These are phyloP conservation scores for Magnusiomyces tetraspermus DNA, from an alignment of 1,139 yeast species.

Conservation along the genomic window DNA sequence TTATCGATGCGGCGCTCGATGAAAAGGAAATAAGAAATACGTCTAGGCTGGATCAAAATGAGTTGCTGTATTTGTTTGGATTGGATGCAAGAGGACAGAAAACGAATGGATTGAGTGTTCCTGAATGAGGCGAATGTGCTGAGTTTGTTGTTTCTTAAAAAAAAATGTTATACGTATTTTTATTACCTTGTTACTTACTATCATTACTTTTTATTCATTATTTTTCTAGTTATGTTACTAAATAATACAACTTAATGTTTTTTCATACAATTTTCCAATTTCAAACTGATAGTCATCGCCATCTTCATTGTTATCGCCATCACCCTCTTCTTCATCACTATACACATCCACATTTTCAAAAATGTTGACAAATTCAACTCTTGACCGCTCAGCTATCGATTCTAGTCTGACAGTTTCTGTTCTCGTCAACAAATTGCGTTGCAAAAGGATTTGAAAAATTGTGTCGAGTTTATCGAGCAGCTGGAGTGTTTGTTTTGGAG, in stretches of 20 bases:
- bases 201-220: not conserved
- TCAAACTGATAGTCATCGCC: no score
- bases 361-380: slow-evolving; percentile 16
- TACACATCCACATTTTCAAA: slow-evolving; percentile 15
- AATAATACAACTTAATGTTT: slow-evolving; percentile 12
- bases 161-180: slow-evolving; percentile 1
- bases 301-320: no score
- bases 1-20: slow-evolving; percentile 76
- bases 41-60: slow-evolving; percentile 56
- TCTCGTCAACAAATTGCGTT: slow-evolving; percentile 11
- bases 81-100: slow-evolving; percentile 25
- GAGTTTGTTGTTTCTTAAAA: not conserved
- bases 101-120: slow-evolving; percentile 1
- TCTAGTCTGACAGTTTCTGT: slow-evolving; percentile 26
- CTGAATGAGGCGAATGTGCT: not conserved
- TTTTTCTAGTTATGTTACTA: no score
- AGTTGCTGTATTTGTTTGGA: slow-evolving; percentile 74
- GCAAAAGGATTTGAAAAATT: slow-evolving; percentile 18
- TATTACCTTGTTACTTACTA: not conserved
- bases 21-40: slow-evolving; percentile 60
- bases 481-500: slow-evolving; percentile 15
- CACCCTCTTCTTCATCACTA: no score
- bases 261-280: slow-evolving; percentile 18
- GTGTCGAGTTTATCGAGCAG: slow-evolving; percentile 19
- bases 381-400: slow-evolving; percentile 25